These are phyloP conservation scores for Oryza meridionalis DNA, from an alignment of 176 grass and related monocot genomes.

Conservation along the genomic window DNA sequence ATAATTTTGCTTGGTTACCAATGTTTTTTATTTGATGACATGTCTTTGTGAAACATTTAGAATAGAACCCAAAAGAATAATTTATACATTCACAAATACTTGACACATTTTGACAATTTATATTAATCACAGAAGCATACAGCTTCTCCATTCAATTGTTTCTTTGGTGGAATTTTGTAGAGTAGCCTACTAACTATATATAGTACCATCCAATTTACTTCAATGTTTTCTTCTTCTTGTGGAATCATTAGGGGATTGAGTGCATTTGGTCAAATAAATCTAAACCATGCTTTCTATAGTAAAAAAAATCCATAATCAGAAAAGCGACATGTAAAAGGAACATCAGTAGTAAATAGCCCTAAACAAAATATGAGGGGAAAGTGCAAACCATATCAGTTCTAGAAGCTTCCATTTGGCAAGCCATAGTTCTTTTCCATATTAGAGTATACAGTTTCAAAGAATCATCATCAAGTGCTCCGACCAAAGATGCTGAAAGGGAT, in stretches of 20 bases:
- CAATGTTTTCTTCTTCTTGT: background rate
- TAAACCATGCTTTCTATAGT: background rate
- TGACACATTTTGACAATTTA: background rate
- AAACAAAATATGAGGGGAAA: constrained; percentile 26
- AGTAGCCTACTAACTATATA: too few relatives aligned
- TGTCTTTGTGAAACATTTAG: too few relatives aligned
- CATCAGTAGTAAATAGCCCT: constrained; percentile 28
- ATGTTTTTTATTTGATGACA: background rate
- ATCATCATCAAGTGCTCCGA: constrained; percentile 80
- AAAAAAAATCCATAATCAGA: background rate
- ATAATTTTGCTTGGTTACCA: background rate
- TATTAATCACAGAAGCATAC: background rate
- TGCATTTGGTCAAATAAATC: background rate
- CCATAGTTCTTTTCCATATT: constrained; percentile 90
- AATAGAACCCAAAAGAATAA: background rate
- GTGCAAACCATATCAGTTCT: constrained; percentile 71
- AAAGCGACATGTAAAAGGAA: background rate
- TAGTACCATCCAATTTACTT: background rate
- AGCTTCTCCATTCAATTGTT: background rate
- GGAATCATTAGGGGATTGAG: background rate
- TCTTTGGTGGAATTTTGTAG: background rate
- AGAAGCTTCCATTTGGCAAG: constrained; percentile 94
- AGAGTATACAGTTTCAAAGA: constrained; percentile 86
- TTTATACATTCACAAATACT: background rate
- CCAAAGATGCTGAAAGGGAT: constrained; percentile 73